Percentiles rank a stretch among this genome's conserved stretches.
These are phyloP conservation scores for Rugonectria rugulosa DNA, from an alignment of 2,329 filamentous ascomycete species.

Conservation along the genomic window DNA sequence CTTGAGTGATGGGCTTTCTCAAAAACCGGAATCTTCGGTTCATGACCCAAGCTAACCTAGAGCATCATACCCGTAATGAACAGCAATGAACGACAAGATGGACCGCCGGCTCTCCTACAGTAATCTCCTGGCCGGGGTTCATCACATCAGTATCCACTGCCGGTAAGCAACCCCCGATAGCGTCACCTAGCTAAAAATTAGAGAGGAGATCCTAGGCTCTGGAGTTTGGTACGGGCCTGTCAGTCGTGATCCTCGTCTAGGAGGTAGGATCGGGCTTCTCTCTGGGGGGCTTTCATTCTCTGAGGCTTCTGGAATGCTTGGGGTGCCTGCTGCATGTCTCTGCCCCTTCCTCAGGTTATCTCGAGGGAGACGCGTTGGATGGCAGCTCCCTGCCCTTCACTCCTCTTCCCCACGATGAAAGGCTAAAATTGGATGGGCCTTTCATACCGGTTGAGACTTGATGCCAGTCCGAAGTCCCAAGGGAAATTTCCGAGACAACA, in stretches of 20 bases:
- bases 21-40: too few relatives aligned
- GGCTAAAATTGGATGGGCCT: not conserved
- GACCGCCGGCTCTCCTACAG: conserved; percentile 11
- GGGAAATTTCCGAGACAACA: conserved; percentile 31
- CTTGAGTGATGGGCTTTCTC: too few relatives aligned
- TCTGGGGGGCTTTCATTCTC: conserved; percentile 18
- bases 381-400: not conserved
- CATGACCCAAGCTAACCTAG: conserved; percentile 1
- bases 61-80: not conserved
- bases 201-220: not conserved
- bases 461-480: conserved; percentile 13
- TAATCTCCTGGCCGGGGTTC: conserved; percentile 17
- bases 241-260: too few relatives aligned
- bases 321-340: conserved; percentile 9
- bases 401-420: conserved; percentile 15
- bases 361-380: conserved; percentile 22
- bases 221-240: conserved; percentile 12
- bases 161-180: conserved; percentile 11
- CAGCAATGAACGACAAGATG: not conserved
- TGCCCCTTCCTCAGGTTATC: conserved; percentile 24
- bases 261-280: too few relatives aligned
- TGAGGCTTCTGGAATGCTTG: conserved; percentile 36
- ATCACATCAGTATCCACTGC: conserved; percentile 5
- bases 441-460: conserved; percentile 13
- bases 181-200: not conserved